These are phyloP conservation scores for Scutellaria baicalensis DNA, from an alignment of 257 asterid species.

Conservation along the genomic window DNA sequence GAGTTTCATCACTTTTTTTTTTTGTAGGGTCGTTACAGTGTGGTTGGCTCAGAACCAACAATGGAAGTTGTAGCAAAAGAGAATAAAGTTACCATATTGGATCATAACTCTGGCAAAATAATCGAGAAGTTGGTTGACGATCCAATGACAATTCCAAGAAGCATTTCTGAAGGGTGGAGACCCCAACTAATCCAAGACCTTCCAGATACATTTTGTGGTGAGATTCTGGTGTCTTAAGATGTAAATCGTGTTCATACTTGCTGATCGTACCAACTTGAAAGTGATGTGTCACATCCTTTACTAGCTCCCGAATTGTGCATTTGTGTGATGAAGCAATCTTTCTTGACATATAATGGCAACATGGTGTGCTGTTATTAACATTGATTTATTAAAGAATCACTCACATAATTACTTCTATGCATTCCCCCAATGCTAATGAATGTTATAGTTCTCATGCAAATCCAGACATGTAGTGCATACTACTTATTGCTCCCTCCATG, in stretches of 20 bases:
- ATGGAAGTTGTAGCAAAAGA: slow-evolving; percentile 79
- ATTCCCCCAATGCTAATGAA: too few relatives aligned
- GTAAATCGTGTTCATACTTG: background rate
- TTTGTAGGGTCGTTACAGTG: slow-evolving; percentile 84
- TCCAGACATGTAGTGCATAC: background rate
- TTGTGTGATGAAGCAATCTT: background rate
- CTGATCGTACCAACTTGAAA: background rate
- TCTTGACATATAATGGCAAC: background rate
- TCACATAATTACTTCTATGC: too few relatives aligned
- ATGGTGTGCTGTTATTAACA: background rate
- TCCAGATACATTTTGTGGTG: slow-evolving; percentile 88
- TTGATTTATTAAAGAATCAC: too few relatives aligned
- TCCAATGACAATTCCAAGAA: slow-evolving; percentile 63
- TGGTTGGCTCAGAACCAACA: slow-evolving; percentile 78
- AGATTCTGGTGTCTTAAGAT: background rate
- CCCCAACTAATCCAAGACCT: slow-evolving; percentile 61
- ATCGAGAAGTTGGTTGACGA: slow-evolving; percentile 51
- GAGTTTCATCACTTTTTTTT: background rate
- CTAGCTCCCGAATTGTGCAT: background rate
- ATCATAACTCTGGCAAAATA: slow-evolving; percentile 46
- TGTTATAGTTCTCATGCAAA: background rate
- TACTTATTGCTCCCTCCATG: too few relatives aligned
- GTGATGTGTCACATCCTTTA: background rate
- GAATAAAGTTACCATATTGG: slow-evolving; percentile 56
- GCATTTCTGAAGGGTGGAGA: slow-evolving; percentile 65